Conservation (phyloP, 2,329 filamentous ascomycete species). For the Cercospora berteroae region DNA sequence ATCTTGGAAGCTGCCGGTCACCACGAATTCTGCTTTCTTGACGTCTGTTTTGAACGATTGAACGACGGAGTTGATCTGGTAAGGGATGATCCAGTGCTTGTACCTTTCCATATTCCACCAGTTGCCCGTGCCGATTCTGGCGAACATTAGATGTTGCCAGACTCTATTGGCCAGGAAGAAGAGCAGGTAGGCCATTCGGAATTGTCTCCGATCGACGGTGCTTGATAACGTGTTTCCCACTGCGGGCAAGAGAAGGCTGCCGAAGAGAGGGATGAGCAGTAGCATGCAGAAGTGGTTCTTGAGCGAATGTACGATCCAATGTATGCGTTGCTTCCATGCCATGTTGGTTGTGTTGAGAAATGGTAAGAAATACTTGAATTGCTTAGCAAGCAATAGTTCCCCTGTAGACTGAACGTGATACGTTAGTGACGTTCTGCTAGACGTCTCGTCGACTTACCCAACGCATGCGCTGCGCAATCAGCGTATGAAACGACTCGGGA, state of each 20-base stretch:
- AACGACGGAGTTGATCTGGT: conserved; percentile 2
- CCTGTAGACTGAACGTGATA: not conserved
- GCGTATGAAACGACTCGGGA: conserved; percentile 55
- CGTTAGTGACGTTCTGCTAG: not conserved
- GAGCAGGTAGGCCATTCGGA: not conserved
- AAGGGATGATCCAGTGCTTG: conserved; percentile 10
- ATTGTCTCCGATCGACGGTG: not conserved
- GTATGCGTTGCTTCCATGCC: not conserved
- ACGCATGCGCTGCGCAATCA: conserved; percentile 58
- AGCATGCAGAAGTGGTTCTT: conserved; percentile 5
- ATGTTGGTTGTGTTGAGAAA: not conserved
- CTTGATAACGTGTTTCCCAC: not conserved
- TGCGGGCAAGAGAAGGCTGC: not conserved
- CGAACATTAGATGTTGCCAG: conserved; percentile 10
- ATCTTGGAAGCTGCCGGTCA: conserved; percentile 14
- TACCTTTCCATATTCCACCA: conserved; percentile 10
- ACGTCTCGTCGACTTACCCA: conserved; percentile 39
- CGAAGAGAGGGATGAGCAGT: not conserved
- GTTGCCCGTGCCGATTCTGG: conserved; percentile 5
- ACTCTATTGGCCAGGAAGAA: conserved; percentile 1
- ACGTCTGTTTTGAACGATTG: not conserved
- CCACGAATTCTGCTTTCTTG: conserved; percentile 11
- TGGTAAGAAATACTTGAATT: conserved; percentile 6
- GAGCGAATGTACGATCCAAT: conserved; percentile 3
- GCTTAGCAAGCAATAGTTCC: not conserved